Conservation (phyloP, 1,139 yeast species). For the Wickerhamiella pararugosa region DNA sequence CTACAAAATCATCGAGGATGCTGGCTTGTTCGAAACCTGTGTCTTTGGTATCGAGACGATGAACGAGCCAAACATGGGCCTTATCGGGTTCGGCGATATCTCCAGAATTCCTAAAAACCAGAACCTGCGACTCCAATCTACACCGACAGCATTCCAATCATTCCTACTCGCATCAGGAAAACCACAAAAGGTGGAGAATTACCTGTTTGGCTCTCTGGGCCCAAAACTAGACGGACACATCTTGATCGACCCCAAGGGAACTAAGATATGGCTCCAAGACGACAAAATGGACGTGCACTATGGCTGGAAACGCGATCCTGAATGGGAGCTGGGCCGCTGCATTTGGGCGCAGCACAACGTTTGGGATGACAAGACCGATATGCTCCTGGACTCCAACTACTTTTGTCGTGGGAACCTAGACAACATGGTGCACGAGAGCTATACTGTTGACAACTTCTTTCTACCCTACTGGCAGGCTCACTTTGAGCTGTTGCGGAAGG, state of each 20-base stretch:
- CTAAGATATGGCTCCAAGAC: constrained; percentile 44
- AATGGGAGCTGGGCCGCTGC: constrained; percentile 60
- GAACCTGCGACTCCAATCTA: constrained; percentile 20
- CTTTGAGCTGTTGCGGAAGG: constrained; percentile 35
- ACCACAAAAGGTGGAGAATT: constrained; percentile 48
- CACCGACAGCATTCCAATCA: constrained; percentile 22
- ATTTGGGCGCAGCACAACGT: constrained; percentile 61
- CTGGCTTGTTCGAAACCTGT: constrained; percentile 37
- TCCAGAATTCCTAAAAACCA: constrained; percentile 19
- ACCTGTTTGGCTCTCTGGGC: constrained; percentile 54
- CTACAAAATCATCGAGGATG: constrained; percentile 37
- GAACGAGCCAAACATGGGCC: constrained; percentile 59
- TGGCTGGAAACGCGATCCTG: constrained; percentile 19
- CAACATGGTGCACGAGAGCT: constrained; percentile 34
- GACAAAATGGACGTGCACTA: constrained; percentile 40
- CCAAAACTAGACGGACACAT: constrained; percentile 48
- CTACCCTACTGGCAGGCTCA: constrained; percentile 40
- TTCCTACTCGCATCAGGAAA: constrained; percentile 55
- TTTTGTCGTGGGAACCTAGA: constrained; percentile 33
- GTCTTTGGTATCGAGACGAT: constrained; percentile 63
- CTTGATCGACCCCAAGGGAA: constrained; percentile 51
- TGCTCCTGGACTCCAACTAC: constrained; percentile 31
- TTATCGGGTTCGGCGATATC: constrained; percentile 18
- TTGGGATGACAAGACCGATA: constrained; percentile 35
- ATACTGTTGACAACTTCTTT: constrained; percentile 49